phyloP scores from a whole-genome alignment of 805 yeast genomes.

The Metschnikowia rubicola region DNA sequence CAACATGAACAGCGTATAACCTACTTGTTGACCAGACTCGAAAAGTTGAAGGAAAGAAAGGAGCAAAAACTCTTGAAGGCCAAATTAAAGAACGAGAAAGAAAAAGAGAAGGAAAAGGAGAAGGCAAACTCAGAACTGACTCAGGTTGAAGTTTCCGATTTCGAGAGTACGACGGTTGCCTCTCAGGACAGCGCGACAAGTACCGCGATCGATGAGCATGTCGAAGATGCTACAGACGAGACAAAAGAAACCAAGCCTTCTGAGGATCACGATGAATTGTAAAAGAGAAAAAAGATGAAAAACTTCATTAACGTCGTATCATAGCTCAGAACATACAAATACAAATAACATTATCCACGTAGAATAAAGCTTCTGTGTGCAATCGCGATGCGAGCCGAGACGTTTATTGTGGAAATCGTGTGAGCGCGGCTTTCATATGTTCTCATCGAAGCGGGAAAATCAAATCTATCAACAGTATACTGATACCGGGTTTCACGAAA shows the following conservation, averaged over 20 bases:
- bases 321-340: too few relatives aligned
- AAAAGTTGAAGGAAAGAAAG: conserved; percentile 30
- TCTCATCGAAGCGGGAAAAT: too few relatives aligned
- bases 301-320: too few relatives aligned
- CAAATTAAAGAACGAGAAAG: conserved; percentile 26
- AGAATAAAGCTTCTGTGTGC: too few relatives aligned
- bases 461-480: too few relatives aligned
- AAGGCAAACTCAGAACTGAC: conserved; percentile 10
- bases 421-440: too few relatives aligned
- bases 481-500: too few relatives aligned
- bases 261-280: conserved; percentile 10
- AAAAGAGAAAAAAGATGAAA: neutral
- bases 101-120: conserved; percentile 25
- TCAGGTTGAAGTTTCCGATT: neutral
- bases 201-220: conserved; percentile 19
- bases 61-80: conserved; percentile 31
- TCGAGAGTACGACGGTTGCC: neutral
- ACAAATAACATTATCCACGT: too few relatives aligned
- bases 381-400: too few relatives aligned
- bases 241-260: neutral
- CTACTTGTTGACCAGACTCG: conserved; percentile 26
- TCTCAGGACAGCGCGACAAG: neutral
- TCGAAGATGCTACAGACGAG: conserved; percentile 15
- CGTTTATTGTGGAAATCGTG: too few relatives aligned
- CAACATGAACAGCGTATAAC: conserved; percentile 29